These are phyloP conservation scores for Ophiocordyceps camponoti-saundersi DNA, from an alignment of 2,329 filamentous ascomycete species.

Conservation along the genomic window DNA sequence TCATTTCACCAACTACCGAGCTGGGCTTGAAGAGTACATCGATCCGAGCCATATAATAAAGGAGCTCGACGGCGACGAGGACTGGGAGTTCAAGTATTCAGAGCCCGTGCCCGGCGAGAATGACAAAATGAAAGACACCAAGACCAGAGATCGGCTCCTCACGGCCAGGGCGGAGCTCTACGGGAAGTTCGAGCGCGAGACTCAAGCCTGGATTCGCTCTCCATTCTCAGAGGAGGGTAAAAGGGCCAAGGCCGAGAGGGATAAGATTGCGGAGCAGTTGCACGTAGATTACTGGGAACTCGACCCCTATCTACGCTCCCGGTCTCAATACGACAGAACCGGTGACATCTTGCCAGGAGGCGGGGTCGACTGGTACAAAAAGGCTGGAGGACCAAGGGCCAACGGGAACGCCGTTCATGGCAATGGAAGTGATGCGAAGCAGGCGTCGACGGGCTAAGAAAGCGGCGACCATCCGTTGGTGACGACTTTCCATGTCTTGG, in stretches of 20 bases:
- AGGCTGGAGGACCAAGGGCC: slow-evolving; percentile 7
- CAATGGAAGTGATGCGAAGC: slow-evolving; percentile 6
- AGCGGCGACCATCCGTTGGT: neutral
- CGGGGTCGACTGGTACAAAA: slow-evolving; percentile 51
- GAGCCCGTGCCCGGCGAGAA: slow-evolving; percentile 69
- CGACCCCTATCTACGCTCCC: slow-evolving; percentile 73
- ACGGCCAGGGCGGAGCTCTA: slow-evolving; percentile 48
- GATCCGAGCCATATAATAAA: slow-evolving; percentile 52
- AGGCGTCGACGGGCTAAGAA: slow-evolving; percentile 26
- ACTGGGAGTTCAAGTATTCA: slow-evolving; percentile 68
- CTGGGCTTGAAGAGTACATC: slow-evolving; percentile 68
- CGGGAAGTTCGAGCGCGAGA: slow-evolving; percentile 56
- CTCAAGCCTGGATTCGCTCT: slow-evolving; percentile 53
- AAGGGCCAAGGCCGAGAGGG: slow-evolving; percentile 37
- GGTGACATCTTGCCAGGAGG: slow-evolving; percentile 55
- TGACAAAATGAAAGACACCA: slow-evolving; percentile 48
- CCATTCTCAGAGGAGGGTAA: slow-evolving; percentile 24
- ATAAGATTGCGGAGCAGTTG: slow-evolving; percentile 44
- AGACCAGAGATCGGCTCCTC: slow-evolving; percentile 45
- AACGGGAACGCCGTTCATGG: slow-evolving; percentile 1
- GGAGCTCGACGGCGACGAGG: slow-evolving; percentile 72
- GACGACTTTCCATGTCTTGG: neutral
- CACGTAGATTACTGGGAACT: slow-evolving; percentile 71
- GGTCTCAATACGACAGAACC: slow-evolving; percentile 68
- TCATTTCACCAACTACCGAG: slow-evolving; percentile 70